Conservation (phyloP, 345 rosid species). For the Eucalyptus tenuipes region DNA sequence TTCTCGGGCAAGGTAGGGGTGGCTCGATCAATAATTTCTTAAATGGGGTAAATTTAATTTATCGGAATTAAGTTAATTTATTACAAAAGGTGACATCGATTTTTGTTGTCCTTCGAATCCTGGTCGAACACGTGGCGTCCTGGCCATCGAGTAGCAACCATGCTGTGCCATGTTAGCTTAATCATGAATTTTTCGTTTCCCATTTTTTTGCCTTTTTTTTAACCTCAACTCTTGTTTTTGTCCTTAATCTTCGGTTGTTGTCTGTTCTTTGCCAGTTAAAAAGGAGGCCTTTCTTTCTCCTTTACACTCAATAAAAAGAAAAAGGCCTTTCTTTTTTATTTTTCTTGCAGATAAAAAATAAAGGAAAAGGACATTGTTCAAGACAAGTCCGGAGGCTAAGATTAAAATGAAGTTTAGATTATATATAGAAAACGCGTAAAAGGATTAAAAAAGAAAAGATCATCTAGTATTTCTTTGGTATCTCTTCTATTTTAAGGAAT, state of each 20-base stretch:
- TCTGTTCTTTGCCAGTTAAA: neutral
- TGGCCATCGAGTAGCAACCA: neutral
- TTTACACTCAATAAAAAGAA: neutral
- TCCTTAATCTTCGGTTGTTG: neutral
- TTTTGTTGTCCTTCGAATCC: neutral
- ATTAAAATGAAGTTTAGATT: neutral
- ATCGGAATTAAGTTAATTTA: neutral
- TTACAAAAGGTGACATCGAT: neutral
- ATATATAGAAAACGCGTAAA: neutral
- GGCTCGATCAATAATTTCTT: neutral
- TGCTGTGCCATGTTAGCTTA: neutral
- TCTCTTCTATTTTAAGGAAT: neutral
- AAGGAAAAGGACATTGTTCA: neutral
- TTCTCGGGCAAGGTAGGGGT: neutral
- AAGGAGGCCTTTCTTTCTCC: neutral
- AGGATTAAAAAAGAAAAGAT: neutral
- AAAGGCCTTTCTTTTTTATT: neutral
- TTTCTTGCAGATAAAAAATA: neutral
- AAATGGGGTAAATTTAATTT: neutral
- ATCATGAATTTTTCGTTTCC: neutral
- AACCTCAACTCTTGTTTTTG: neutral
- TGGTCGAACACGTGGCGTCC: neutral
- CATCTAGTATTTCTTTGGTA: neutral
- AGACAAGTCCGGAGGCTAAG: neutral
- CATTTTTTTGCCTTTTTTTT: neutral